Evolutionary conservation across 116 monocot species (phyloP), one percentile per base, ranked within the genome.

Genomic region (Cymodocea nodosa): DNA sequence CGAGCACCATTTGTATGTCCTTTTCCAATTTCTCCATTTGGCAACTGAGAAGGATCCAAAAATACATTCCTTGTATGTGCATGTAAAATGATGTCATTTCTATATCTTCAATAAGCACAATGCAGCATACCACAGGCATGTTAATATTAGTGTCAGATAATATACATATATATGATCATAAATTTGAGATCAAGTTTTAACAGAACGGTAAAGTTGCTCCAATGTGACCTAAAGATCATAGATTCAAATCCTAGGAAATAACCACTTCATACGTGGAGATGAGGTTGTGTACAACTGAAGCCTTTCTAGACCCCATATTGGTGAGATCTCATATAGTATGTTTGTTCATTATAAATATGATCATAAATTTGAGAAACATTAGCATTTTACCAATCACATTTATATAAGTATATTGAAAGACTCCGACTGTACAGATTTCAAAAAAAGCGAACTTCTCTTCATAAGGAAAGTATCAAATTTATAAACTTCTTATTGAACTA

Each of bases 1-100:
- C 97, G 85, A 67, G 83, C 83, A 75, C 91, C 91, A 76, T 85
- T 39, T 60, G 87, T 80, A 67, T 51, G 30, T 66, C 71, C 63
- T 58, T 53, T 51, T 68, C 65, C 59, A 50, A 60, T 35, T 23
- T 72, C 66, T 23, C 50, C 71, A 24, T 78, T 24, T 63, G 37
- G 50, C 64, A 58, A 75, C 16, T 50, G 37, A 40, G 52, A 50
- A 59, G 56, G 54, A 49, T 25, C 63, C 37, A 56, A 62, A 57
- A 56, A 50, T 70, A 25, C 65, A 64, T 54, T 59, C 56, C 50
- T 66, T 22, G 69, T 61, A 51, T 59, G 44, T 17, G 52, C 65
- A 78, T 80, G 63, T 34, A 61, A 35, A 67, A 36, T 23, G 20
- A 67, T 22, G 62, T 37, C 17, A 22, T 61, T 61, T 61, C n/a